Evolutionary conservation across 2,329 filamentous ascomycete species (phyloP).

Genomic region (Boeremia exigua): DNA sequence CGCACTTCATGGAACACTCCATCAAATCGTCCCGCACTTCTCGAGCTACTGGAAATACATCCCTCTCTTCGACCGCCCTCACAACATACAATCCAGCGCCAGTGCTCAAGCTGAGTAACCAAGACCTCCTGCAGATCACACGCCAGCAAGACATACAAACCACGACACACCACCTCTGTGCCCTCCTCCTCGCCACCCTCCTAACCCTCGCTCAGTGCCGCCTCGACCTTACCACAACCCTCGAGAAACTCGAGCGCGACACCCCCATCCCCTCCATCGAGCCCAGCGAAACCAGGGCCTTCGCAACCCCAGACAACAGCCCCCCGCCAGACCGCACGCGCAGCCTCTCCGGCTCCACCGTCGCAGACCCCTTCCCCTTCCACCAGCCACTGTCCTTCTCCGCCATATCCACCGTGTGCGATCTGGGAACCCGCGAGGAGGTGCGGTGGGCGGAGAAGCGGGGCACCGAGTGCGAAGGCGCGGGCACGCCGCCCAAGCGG

Average conservation of each 20-base stretch:
- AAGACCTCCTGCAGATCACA: background rate
- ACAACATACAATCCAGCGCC: background rate
- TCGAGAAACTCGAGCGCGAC: background rate
- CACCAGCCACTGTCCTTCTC: background rate
- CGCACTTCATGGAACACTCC: background rate
- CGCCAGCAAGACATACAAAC: background rate
- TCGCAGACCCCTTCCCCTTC: background rate
- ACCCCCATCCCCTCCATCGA: background rate
- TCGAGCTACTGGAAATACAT: background rate
- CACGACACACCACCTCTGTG: background rate
- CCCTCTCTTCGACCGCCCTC: background rate
- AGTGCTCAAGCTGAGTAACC: background rate
- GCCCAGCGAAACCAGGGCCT: background rate
- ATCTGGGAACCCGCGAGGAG: background rate
- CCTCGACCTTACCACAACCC: background rate
- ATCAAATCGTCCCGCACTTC: too few species aligned
- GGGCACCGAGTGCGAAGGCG: background rate
- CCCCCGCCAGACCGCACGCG: background rate
- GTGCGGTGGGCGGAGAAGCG: slow-evolving; percentile 3
- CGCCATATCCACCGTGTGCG: background rate
- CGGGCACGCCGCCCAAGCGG: background rate
- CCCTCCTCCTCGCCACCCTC: background rate
- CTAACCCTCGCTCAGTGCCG: background rate
- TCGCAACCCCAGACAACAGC: background rate
- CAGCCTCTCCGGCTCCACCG: slow-evolving; percentile 10